These are phyloP conservation scores for Mortierella antarctica DNA, from an alignment of 192 early-diverging fungal genomes.

Conservation along the genomic window DNA sequence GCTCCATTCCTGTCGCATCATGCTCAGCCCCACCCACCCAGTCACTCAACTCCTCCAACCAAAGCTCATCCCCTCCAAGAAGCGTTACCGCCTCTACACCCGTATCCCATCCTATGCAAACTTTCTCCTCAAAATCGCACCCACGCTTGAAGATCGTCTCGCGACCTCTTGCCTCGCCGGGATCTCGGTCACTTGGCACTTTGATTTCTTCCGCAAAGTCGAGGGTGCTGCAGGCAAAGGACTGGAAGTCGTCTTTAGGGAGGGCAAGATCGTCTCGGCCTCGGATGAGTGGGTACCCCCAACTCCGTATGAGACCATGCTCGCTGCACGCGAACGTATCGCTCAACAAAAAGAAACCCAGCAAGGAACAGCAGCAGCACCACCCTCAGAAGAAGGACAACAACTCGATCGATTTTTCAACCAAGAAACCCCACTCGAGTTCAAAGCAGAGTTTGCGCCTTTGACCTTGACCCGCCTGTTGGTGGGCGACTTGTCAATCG, in stretches of 20 bases:
- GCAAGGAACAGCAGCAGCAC: constrained; percentile 10
- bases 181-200: constrained; percentile 17
- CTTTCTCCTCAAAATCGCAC: constrained; percentile 38
- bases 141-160: constrained; percentile 26
- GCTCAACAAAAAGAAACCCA: not conserved
- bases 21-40: constrained; percentile 18
- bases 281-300: constrained; percentile 20
- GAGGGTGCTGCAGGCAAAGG: constrained; percentile 14
- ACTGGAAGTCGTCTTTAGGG: constrained; percentile 25
- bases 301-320: not conserved
- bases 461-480: constrained; percentile 26
- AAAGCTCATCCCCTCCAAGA: not conserved
- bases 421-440: not conserved
- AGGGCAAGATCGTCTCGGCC: constrained; percentile 27
- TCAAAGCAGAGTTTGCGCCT: constrained; percentile 14
- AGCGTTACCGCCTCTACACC: constrained; percentile 9
- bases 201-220: constrained; percentile 29
- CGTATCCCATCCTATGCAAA: constrained; percentile 42
- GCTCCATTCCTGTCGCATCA: not conserved
- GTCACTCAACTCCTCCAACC: constrained; percentile 13
- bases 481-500: constrained; percentile 25
- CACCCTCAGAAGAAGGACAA: constrained; percentile 13
- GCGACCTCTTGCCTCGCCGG: constrained; percentile 21
- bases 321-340: constrained; percentile 15
- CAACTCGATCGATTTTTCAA: too few species aligned